phyloP scores from a whole-genome alignment of 371 early-diverging fungal species.

The Catenaria anguillulae region DNA sequence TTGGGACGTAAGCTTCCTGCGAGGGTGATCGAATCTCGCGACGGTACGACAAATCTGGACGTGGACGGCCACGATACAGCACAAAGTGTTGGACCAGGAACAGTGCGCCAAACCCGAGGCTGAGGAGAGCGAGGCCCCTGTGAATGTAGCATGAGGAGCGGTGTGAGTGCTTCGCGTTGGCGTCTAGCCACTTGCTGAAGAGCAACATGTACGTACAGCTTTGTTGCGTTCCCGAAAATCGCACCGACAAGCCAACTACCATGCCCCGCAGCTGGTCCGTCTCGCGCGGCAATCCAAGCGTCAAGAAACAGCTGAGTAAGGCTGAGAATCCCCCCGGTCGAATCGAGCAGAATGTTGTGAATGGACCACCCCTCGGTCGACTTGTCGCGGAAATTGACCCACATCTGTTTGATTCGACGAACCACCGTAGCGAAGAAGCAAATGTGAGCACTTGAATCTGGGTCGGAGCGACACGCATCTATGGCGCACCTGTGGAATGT shows the following conservation, averaged over 20 bases:
- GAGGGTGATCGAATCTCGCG: too few relatives aligned
- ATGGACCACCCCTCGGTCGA: constrained; percentile 90
- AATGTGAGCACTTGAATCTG: not conserved
- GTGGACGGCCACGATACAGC: not conserved
- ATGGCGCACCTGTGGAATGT: constrained; percentile 70
- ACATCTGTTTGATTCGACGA: constrained; percentile 24
- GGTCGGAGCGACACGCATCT: not conserved
- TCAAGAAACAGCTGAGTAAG: constrained; percentile 65
- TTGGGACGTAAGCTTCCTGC: too few relatives aligned
- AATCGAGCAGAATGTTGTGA: constrained; percentile 75
- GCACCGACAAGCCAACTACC: not conserved
- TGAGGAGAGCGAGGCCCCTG: not conserved
- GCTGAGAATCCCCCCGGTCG: constrained; percentile 72
- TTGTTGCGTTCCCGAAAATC: constrained; percentile 2
- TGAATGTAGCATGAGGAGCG: too few relatives aligned
- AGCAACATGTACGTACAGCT: too few relatives aligned
- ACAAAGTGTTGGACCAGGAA: constrained; percentile 69
- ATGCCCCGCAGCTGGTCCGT: not conserved
- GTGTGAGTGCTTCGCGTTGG: too few relatives aligned
- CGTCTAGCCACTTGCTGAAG: too few relatives aligned
- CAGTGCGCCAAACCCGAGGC: constrained; percentile 58
- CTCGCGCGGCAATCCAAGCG: constrained; percentile 19
- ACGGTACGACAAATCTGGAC: too few relatives aligned
- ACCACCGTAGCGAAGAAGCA: too few relatives aligned
- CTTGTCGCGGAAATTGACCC: constrained; percentile 52